Conservation (phyloP, 306 rosid species). For the Quercus engelmannii region DNA sequence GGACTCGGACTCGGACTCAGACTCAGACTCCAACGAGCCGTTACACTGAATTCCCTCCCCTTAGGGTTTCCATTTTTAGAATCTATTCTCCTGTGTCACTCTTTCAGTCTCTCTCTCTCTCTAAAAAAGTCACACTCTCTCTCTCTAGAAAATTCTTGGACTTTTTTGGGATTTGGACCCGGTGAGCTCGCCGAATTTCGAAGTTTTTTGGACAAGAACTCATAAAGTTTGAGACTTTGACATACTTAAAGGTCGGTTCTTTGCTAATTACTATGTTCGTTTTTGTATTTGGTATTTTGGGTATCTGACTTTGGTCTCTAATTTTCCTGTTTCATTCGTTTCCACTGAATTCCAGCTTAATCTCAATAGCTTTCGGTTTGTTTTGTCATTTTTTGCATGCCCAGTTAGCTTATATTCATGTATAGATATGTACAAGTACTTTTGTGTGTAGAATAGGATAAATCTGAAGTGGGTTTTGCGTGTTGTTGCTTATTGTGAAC, state of each 20-base stretch:
- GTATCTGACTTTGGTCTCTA: not conserved
- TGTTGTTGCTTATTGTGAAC: slow-evolving; percentile 8
- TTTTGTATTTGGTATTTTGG: not conserved
- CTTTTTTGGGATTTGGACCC: too few relatives aligned
- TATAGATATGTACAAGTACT: not conserved
- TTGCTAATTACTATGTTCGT: too few relatives aligned
- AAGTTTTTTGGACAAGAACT: not conserved
- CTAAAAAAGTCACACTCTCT: too few relatives aligned
- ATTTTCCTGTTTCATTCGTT: not conserved
- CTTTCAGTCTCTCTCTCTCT: too few relatives aligned
- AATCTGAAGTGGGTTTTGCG: slow-evolving; percentile 1
- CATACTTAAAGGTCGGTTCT: slow-evolving; percentile 2
- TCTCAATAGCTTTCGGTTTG: not conserved
- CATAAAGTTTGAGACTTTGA: not conserved
- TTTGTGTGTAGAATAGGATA: not conserved
- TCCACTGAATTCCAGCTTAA: not conserved
- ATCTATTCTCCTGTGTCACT: too few relatives aligned
- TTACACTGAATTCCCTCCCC: too few relatives aligned
- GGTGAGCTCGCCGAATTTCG: not conserved
- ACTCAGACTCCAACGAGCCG: too few relatives aligned
- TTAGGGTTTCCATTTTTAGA: too few relatives aligned
- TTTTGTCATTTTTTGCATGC: not conserved
- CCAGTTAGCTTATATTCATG: not conserved
- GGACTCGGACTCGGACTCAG: too few relatives aligned
- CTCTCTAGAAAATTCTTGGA: too few relatives aligned